Percentiles rank a stretch among this genome's conserved stretches.
Evolutionary conservation across 75 land plant species (phyloP).

Genomic region (Chamaecyparis obtusa): DNA sequence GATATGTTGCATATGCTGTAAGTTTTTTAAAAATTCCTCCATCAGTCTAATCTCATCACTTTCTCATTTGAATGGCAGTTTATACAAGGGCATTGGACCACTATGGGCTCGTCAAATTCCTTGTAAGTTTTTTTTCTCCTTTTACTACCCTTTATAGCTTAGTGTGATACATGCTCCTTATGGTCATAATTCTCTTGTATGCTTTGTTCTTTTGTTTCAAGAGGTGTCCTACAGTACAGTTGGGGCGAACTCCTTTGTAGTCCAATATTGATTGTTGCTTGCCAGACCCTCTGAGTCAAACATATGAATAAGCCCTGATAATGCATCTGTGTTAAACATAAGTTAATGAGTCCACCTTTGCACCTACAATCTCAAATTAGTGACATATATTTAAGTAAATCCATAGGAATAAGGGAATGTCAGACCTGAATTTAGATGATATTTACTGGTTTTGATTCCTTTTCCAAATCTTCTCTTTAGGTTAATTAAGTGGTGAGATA

Average conservation of each 20-base stretch:
- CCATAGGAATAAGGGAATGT: neutral
- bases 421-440: neutral
- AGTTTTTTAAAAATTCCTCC: neutral
- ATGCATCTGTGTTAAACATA: neutral
- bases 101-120: constrained; percentile 49
- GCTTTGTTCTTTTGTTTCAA: neutral
- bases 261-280: neutral
- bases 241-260: neutral
- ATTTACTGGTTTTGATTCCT: neutral
- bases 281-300: neutral
- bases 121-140: constrained; percentile 12
- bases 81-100: constrained; percentile 44
- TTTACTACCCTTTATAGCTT: constrained; percentile 1
- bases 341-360: neutral
- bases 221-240: neutral
- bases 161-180: neutral
- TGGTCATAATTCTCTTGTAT: neutral
- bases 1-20: neutral
- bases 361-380: neutral
- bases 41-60: neutral
- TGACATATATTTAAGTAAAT: neutral
- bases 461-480: neutral
- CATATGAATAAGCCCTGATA: neutral
- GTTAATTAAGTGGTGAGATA: neutral
- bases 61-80: neutral